Base-by-base conservation (phyloP, 2,329 filamentous ascomycete species). In the Aschersonia sp. region DNA sequence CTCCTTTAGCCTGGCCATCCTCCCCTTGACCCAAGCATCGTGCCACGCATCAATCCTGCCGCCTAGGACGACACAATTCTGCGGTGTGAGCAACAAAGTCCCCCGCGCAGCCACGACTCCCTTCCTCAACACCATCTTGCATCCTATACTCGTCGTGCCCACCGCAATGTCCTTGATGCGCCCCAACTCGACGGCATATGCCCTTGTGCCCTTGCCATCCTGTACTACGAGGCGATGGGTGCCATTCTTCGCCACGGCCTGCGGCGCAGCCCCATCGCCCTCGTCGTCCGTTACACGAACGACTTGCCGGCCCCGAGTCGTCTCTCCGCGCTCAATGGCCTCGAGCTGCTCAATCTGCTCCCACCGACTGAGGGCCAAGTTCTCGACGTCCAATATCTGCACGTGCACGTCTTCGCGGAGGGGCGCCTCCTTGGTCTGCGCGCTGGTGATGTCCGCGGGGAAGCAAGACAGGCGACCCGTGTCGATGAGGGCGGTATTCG, bases 1-100 rank as follows among this genome's bases (percentile, higher is more conserved):
- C 46, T 77, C 74, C 59, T 78, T 80, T 51, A 97, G 63, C 53
- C 78, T 75, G 45, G 72, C 74, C 62, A 95, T 81, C 53, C 85
- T 74, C 2, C 78, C 79, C 10, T 81, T 78, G 44, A 73, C 72
- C 91, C 91, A 97, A 5, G 72, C 72, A 59, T 78, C 82, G 59
- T 97, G 86, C 72, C 89, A 78, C 0, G 70, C 71, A 48, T 96
- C 89, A 43, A 97, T 75, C 66, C 86, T 94, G 0, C 92, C 92
- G 2, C 92, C 92, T n/a, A 96, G 65, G 2, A 94, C 59, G n/a
- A 77, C 73, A 47, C 80, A 82, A 49, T 64, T 79, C 2, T 67
- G 68, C 1, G 86, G 81, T 52, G 88, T 82, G 28, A 98, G 69
- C 63, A 97, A 66, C n/a, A 94, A 58, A 45, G 85, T 75, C 0